A percentile compares a stretch with the other conserved stretches of the same genome.
These are phyloP conservation scores for Paramyrothecium roridum DNA, from an alignment of 2,329 filamentous ascomycete genomes.

Conservation along the genomic window DNA sequence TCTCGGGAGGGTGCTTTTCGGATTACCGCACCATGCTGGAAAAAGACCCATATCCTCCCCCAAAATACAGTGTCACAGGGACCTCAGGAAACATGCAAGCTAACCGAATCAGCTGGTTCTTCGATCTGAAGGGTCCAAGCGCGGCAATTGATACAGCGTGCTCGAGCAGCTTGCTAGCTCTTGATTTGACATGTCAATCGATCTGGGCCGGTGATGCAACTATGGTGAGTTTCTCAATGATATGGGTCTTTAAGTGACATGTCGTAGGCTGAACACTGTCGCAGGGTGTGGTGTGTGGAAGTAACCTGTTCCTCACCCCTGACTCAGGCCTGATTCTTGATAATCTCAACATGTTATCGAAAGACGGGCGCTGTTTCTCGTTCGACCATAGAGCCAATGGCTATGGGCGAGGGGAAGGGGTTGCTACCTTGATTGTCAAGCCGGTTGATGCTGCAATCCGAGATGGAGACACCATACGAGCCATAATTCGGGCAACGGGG, in stretches of 20 bases:
- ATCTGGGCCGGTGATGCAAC: constrained; percentile 9
- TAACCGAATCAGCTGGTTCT: constrained; percentile 33
- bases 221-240: constrained; percentile 8
- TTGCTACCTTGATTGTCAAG: constrained; percentile 44
- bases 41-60: constrained; percentile 17
- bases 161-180: constrained; percentile 22
- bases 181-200: constrained; percentile 21
- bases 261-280: too few species aligned
- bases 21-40: constrained; percentile 30
- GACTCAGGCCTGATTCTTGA: constrained; percentile 7
- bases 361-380: constrained; percentile 23
- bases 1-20: constrained; percentile 22
- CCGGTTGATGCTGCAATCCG: constrained; percentile 40
- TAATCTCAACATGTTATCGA: constrained; percentile 10
- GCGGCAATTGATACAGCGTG: constrained; percentile 31
- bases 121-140: constrained; percentile 27
- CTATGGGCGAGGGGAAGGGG: constrained; percentile 23
- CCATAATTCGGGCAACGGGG: constrained; percentile 24
- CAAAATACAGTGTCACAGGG: constrained; percentile 25
- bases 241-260: background rate
- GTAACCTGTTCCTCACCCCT: constrained; percentile 16
- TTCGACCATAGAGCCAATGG: constrained; percentile 29
- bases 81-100: constrained; percentile 24
- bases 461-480: constrained; percentile 33
- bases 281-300: constrained; percentile 19